Percentiles rank a stretch among this genome's conserved stretches.
Evolutionary conservation across 345 rosid species (phyloP).

Genomic region (Garcia nutans): DNA sequence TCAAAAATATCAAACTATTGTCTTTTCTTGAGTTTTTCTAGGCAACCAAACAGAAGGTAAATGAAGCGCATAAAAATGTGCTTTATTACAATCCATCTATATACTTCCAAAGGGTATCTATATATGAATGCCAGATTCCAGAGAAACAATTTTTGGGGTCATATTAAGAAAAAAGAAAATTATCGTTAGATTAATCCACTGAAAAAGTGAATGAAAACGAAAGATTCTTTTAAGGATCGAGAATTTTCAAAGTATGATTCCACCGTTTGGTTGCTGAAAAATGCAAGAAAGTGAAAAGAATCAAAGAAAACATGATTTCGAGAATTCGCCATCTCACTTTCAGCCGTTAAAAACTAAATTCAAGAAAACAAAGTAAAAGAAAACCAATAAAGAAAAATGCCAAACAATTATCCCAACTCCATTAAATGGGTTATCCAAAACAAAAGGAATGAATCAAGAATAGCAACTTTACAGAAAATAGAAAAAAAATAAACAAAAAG

Average conservation of each 20-base stretch:
- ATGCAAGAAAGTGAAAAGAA: not conserved
- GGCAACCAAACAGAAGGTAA: slow-evolving; percentile 1
- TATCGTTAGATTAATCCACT: not conserved
- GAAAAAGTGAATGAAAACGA: not conserved
- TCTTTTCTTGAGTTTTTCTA: not conserved
- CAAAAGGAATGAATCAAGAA: not conserved
- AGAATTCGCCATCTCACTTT: not conserved
- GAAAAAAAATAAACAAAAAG: not conserved
- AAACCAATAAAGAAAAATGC: no score
- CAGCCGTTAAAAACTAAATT: not conserved
- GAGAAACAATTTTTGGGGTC: not conserved
- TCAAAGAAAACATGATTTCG: not conserved
- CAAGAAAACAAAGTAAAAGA: no score
- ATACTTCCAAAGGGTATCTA: not conserved
- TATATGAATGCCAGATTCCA: not conserved
- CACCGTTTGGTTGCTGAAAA: slow-evolving; percentile 10
- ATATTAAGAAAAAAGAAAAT: not conserved
- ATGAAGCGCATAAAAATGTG: not conserved
- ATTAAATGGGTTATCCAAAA: not conserved
- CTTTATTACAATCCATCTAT: not conserved
- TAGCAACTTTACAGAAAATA: not conserved
- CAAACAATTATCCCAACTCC: not conserved
- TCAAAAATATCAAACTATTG: not conserved
- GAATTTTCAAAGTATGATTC: not conserved
- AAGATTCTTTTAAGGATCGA: not conserved